These are phyloP conservation scores for Achaetomiella virescens DNA, from an alignment of 495 filamentous ascomycete genomes.

Conservation along the genomic window DNA sequence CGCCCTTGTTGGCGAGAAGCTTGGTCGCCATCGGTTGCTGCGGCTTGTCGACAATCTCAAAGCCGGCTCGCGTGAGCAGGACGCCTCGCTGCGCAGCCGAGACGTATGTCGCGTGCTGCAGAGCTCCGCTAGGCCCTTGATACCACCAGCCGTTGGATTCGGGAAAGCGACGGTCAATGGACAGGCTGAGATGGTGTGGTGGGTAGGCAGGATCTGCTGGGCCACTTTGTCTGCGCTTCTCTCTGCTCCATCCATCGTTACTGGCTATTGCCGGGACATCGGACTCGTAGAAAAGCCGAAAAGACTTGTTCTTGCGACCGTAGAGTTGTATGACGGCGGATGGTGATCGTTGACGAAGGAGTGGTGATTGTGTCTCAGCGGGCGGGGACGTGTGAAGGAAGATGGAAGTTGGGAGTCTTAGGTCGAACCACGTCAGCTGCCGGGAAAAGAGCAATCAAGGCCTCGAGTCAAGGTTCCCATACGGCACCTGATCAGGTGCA, in stretches of 20 bases:
- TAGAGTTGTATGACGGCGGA: not conserved
- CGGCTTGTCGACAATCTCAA: slow-evolving; percentile 38
- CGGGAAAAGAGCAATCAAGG: too few relatives aligned
- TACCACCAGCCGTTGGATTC: slow-evolving; percentile 34
- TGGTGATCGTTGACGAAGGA: not conserved
- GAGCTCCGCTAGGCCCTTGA: slow-evolving; percentile 27
- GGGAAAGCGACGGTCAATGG: slow-evolving; percentile 32
- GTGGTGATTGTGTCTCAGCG: too few relatives aligned
- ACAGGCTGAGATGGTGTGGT: slow-evolving; percentile 40
- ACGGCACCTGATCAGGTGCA: too few relatives aligned
- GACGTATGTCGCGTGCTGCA: slow-evolving; percentile 42
- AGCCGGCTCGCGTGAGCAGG: slow-evolving; percentile 39
- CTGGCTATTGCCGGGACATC: slow-evolving; percentile 30
- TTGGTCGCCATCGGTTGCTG: slow-evolving; percentile 19
- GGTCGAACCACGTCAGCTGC: too few relatives aligned
- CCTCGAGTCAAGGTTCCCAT: too few relatives aligned
- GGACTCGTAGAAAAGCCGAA: slow-evolving; percentile 16
- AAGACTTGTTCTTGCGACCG: slow-evolving; percentile 1
- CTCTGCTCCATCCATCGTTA: slow-evolving; percentile 47
- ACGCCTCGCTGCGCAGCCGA: slow-evolving; percentile 43
- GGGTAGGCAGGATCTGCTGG: slow-evolving; percentile 37
- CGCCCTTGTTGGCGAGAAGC: slow-evolving; percentile 25
- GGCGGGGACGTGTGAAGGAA: too few relatives aligned
- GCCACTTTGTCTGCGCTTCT: slow-evolving; percentile 39
- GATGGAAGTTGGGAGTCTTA: too few relatives aligned